These are phyloP conservation scores for Barnettozyma pratensis DNA, from an alignment of 805 yeast species.

Conservation along the genomic window DNA sequence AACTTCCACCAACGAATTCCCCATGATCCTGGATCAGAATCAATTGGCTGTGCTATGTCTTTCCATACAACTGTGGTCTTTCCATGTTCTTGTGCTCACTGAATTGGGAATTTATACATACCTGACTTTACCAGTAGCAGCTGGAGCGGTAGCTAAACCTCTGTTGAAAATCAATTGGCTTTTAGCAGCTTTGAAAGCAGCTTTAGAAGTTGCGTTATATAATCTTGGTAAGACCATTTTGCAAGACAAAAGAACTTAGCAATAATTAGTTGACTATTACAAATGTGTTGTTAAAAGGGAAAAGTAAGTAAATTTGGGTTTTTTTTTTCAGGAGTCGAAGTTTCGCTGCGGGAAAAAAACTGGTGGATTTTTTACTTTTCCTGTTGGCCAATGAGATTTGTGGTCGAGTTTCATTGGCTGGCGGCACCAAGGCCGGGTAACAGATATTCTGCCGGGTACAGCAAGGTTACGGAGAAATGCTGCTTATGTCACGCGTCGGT, in stretches of 20 bases:
- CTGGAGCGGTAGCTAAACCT: conserved; percentile 75
- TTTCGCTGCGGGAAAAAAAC: conserved; percentile 1
- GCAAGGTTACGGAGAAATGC: neutral
- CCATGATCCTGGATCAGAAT: too few relatives aligned
- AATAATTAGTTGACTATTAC: conserved; percentile 2
- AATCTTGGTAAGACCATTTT: conserved; percentile 51
- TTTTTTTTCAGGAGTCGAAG: conserved; percentile 9
- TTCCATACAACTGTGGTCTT: too few relatives aligned
- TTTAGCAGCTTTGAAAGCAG: conserved; percentile 86
- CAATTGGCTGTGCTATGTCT: too few relatives aligned
- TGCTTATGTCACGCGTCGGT: neutral
- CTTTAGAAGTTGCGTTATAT: conserved; percentile 65
- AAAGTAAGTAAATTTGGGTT: conserved; percentile 8
- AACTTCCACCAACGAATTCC: too few relatives aligned
- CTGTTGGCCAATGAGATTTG: conserved; percentile 8
- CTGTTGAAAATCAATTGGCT: conserved; percentile 71
- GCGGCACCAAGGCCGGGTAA: conserved; percentile 1
- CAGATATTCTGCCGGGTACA: neutral
- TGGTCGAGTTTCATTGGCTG: conserved; percentile 10
- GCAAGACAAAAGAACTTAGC: conserved; percentile 9
- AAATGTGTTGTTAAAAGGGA: conserved; percentile 1
- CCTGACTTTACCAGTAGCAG: conserved; percentile 81
- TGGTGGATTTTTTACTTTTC: conserved; percentile 1
- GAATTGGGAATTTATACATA: conserved; percentile 38
- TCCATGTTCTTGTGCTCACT: neutral